Conservation (phyloP, 2,329 filamentous ascomycete genomes). For the Cladosporium sp. region DNA sequence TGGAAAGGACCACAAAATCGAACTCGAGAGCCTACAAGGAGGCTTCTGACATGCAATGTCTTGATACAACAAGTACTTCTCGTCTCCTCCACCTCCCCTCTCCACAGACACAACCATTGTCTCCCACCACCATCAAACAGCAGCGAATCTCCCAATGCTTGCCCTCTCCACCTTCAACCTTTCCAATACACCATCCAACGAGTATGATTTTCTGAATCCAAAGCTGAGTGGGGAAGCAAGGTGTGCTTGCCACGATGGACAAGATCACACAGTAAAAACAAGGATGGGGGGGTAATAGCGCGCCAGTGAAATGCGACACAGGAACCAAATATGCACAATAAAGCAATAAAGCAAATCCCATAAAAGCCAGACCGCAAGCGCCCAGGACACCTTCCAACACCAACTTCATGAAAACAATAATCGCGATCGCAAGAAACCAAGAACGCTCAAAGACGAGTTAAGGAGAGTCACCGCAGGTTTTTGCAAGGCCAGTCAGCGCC, state of each 20-base stretch:
- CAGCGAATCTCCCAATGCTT: no score
- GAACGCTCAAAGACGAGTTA: slow-evolving; percentile 8
- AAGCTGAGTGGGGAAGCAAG: neutral
- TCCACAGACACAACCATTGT: neutral
- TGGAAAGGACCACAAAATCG: no score
- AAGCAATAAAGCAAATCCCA: neutral
- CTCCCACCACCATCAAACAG: neutral
- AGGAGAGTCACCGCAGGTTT: slow-evolving; percentile 11
- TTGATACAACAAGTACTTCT: neutral
- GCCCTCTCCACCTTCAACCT: neutral
- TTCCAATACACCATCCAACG: neutral
- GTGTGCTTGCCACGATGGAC: neutral
- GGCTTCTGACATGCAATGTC: no score
- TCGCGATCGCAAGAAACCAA: slow-evolving; percentile 1
- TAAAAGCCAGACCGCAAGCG: slow-evolving; percentile 8
- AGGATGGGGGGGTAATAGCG: slow-evolving; percentile 10
- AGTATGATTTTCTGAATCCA: slow-evolving; percentile 1
- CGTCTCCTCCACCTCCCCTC: neutral
- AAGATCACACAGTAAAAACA: neutral
- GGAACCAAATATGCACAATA: neutral
- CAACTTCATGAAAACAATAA: neutral
- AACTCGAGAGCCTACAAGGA: no score
- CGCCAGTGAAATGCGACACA: slow-evolving; percentile 12
- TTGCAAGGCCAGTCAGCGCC: neutral
- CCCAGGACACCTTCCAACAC: neutral